Evolutionary conservation across 768 basidiomycete genomes (phyloP).

Genomic region (Boletus barrowsii): DNA sequence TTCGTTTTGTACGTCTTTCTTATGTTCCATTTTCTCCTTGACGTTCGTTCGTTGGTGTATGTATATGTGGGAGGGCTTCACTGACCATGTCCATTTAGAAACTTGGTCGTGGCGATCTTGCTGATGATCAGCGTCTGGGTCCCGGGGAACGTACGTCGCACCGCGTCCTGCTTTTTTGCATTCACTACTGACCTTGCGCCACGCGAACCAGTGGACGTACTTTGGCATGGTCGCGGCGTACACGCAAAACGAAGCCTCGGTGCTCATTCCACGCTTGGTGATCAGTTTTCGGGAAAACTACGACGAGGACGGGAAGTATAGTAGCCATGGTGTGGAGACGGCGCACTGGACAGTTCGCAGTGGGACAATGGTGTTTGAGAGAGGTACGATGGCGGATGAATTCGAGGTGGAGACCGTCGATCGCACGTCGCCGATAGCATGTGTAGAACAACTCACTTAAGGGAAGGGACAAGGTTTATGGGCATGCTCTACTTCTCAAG

Average conservation of each 20-base stretch:
- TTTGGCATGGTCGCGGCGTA: constrained; percentile 17
- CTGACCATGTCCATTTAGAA: constrained; percentile 5
- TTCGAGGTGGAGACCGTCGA: not conserved
- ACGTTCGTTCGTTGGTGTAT: not conserved
- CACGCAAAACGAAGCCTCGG: constrained; percentile 14
- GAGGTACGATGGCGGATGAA: constrained; percentile 1
- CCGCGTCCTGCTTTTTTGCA: no score
- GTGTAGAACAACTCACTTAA: not conserved
- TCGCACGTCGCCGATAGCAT: not conserved
- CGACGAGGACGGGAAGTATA: not conserved
- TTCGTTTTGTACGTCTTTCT: constrained; percentile 15
- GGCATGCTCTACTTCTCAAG: not conserved
- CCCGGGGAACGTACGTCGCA: constrained; percentile 8
- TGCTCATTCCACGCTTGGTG: constrained; percentile 19
- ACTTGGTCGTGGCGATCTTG: constrained; percentile 13
- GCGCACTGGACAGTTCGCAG: not conserved
- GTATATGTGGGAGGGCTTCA: not conserved
- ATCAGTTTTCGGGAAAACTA: constrained; percentile 21
- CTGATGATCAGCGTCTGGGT: constrained; percentile 18
- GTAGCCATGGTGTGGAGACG: not conserved
- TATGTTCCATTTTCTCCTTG: no score
- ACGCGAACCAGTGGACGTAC: not conserved
- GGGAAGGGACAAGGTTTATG: no score
- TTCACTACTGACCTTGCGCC: not conserved
- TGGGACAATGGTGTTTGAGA: constrained; percentile 7